phyloP scores from a whole-genome alignment of 331 rosid genomes.

The Saraca asoca region DNA sequence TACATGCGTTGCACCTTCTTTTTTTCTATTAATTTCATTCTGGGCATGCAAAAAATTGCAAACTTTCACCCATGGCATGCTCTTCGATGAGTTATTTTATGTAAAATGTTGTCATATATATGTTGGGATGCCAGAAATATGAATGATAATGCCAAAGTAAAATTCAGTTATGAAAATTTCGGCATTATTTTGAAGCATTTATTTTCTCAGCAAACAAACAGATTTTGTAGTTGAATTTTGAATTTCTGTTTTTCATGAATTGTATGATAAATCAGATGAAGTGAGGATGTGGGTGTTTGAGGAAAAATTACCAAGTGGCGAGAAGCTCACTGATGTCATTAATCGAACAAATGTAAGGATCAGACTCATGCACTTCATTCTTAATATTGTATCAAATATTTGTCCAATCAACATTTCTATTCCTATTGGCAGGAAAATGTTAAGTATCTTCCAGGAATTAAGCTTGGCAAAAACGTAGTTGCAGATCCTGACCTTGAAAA shows the following conservation, averaged over 20 bases:
- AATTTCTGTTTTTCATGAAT: slow-evolving; percentile 13
- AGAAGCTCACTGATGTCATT: slow-evolving; percentile 80
- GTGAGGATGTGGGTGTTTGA: slow-evolving; percentile 95
- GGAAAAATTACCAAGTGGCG: slow-evolving; percentile 73
- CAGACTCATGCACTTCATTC: slow-evolving; percentile 13
- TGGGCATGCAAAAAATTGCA: slow-evolving; percentile 18
- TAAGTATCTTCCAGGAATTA: slow-evolving; percentile 82
- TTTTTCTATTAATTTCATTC: background rate
- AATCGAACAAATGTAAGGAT: slow-evolving; percentile 66
- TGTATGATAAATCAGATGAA: slow-evolving; percentile 55
- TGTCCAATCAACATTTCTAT: slow-evolving; percentile 12
- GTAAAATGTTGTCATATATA: background rate
- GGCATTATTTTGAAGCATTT: background rate
- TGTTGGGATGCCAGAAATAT: background rate
- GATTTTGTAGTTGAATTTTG: slow-evolving; percentile 14
- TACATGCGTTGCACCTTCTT: slow-evolving; percentile 12
- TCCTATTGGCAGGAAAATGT: slow-evolving; percentile 71
- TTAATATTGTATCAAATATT: slow-evolving; percentile 4
- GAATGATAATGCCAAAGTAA: background rate
- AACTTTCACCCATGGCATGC: background rate
- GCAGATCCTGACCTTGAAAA: slow-evolving; percentile 78
- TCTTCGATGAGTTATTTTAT: slow-evolving; percentile 1
- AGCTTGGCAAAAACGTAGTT: slow-evolving; percentile 82
- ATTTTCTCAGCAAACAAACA: background rate
- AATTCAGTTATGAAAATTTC: slow-evolving; percentile 8